Evolutionary conservation across 2,329 filamentous ascomycete species (phyloP).

Genomic region (Cordyceps pruinosa): DNA sequence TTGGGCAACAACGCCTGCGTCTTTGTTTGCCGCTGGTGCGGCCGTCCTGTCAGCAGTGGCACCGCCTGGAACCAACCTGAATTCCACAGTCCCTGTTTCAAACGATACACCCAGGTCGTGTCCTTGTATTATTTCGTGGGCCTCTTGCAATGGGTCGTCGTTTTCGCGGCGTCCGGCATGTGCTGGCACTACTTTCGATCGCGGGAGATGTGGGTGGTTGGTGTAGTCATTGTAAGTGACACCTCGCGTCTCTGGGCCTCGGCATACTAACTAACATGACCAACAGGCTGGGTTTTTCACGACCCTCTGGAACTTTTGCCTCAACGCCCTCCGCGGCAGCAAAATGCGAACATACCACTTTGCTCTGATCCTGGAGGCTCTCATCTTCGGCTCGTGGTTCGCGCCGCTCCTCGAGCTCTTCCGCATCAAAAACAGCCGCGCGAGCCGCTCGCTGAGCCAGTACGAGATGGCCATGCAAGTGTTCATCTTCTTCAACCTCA

Average conservation of each 20-base stretch:
- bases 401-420: conserved; percentile 5
- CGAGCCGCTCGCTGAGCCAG: conserved; percentile 8
- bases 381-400: conserved; percentile 21
- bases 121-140: conserved; percentile 33
- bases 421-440: neutral
- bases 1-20: conserved; percentile 29
- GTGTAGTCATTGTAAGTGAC: neutral
- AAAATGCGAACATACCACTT: conserved; percentile 33
- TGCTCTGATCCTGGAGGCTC: conserved; percentile 29
- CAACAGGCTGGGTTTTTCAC: conserved; percentile 31
- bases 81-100: conserved; percentile 35
- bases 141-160: conserved; percentile 30
- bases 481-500: conserved; percentile 32
- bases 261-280: neutral
- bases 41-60: conserved; percentile 29
- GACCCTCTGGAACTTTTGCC: conserved; percentile 26
- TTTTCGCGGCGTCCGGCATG: conserved; percentile 29
- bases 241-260: neutral
- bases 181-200: conserved; percentile 33
- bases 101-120: conserved; percentile 30
- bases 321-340: conserved; percentile 29
- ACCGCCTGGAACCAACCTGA: conserved; percentile 28
- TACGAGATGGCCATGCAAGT: conserved; percentile 25
- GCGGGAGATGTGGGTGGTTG: conserved; percentile 28
- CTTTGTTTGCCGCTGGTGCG: conserved; percentile 40